Evolutionary conservation across 2,329 filamentous ascomycete genomes (phyloP).

Genomic region (Penicillium sp.): DNA sequence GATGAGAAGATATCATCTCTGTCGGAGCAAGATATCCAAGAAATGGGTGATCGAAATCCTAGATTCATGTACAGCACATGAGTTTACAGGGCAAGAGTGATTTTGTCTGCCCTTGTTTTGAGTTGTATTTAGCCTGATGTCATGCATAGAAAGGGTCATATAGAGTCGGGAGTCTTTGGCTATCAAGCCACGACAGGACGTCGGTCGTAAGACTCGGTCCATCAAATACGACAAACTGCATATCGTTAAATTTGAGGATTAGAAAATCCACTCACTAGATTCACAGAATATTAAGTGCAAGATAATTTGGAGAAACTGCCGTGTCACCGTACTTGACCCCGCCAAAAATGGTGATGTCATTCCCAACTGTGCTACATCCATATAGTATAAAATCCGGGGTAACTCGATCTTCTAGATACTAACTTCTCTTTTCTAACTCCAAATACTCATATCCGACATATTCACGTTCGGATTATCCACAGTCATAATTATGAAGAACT

Average conservation of each 20-base stretch:
- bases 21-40: constrained; percentile 44
- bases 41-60: constrained; percentile 46
- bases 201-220: background rate
- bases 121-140: background rate
- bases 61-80: constrained; percentile 41
- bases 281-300: background rate
- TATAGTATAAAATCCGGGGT: background rate
- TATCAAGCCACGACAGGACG: background rate
- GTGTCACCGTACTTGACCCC: background rate
- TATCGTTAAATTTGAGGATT: background rate
- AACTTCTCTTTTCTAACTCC: background rate
- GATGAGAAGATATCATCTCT: constrained; percentile 41
- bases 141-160: background rate
- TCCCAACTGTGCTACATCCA: background rate
- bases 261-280: background rate
- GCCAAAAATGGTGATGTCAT: constrained; percentile 6
- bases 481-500: background rate
- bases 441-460: background rate
- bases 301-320: background rate
- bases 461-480: background rate
- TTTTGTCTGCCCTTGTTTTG: background rate
- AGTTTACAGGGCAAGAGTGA: constrained; percentile 5
- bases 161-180: background rate
- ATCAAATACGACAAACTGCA: background rate
- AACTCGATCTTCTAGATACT: background rate